A percentile compares a stretch with the other conserved stretches of the same genome.
Conservation (phyloP, 140 eudicot species). For the Flaveria floridana region DNA sequence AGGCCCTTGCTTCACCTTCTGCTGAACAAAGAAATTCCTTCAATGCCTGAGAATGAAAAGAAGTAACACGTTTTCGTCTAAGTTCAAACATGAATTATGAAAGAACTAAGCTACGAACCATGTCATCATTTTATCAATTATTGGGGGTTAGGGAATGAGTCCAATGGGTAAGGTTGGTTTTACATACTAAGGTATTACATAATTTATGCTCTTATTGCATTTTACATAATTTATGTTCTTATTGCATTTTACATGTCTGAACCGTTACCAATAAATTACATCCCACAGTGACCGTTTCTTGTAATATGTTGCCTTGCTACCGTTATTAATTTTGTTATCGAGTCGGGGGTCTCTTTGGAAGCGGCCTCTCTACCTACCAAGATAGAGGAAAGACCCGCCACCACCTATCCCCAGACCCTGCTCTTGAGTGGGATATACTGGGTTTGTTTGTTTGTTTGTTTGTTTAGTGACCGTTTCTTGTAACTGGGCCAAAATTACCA, state of each 20-base stretch:
- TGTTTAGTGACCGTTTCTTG: background rate
- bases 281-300: background rate
- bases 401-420: too few species aligned
- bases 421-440: too few species aligned
- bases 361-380: too few species aligned
- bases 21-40: slow-evolving; percentile 82
- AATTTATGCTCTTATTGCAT: background rate
- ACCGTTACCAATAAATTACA: background rate
- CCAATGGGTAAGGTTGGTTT: background rate
- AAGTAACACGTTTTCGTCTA: slow-evolving; percentile 5
- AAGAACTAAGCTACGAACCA: background rate
- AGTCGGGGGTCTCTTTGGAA: too few species aligned
- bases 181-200: background rate
- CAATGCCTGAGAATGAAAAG: slow-evolving; percentile 46
- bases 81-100: background rate
- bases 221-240: background rate
- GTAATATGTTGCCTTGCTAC: too few species aligned
- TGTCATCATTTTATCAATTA: background rate
- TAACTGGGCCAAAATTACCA: background rate
- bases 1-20: slow-evolving; percentile 88
- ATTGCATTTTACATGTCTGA: background rate
- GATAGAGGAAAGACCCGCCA: too few species aligned
- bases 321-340: too few species aligned
- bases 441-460: too few species aligned
- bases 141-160: background rate